Conservation (phyloP, 345 rosid genomes). For the Bretschneidera sinensis region DNA sequence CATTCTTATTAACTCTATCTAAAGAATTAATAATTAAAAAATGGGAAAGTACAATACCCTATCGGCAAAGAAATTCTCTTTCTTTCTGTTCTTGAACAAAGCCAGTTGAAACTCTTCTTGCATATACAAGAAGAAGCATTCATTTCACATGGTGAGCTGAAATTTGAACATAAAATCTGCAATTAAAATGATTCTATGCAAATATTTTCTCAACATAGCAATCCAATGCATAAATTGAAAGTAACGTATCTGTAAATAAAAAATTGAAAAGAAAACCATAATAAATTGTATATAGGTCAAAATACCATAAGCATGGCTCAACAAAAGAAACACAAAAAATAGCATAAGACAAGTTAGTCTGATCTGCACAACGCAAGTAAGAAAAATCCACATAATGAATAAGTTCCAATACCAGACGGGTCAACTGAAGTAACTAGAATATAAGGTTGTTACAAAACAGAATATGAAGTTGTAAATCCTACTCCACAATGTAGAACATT, state of each 20-base stretch:
- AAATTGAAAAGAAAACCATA: too few relatives aligned
- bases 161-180: not conserved
- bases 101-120: conserved; percentile 99
- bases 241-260: too few relatives aligned
- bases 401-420: not conserved
- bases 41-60: conserved; percentile 41
- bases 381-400: not conserved
- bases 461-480: not conserved
- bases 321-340: not conserved
- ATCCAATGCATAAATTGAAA: not conserved
- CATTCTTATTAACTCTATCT: not conserved
- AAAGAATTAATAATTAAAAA: too few relatives aligned
- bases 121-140: conserved; percentile 18
- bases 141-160: not conserved
- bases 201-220: not conserved
- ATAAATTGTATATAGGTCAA: not conserved
- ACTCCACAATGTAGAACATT: too few relatives aligned
- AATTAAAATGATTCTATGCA: not conserved
- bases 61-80: conserved; percentile 90
- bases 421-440: too few relatives aligned
- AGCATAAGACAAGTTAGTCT: not conserved
- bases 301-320: too few relatives aligned
- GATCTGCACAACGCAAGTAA: not conserved
- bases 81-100: conserved; percentile 85
- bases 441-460: too few relatives aligned